Base-by-base conservation (phyloP, 805 yeast genomes). In the Yarrowia sp. region DNA sequence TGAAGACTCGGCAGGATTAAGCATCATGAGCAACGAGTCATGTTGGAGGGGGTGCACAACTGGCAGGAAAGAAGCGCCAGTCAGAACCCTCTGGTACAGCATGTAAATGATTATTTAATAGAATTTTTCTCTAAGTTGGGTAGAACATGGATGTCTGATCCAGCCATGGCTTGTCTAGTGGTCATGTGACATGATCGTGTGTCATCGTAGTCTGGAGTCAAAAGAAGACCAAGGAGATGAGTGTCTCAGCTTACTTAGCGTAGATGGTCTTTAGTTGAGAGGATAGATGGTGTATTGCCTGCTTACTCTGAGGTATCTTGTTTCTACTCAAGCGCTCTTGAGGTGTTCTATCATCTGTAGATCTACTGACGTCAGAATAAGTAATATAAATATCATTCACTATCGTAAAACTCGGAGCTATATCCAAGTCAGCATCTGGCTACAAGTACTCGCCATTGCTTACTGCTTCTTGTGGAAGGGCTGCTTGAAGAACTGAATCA, bases 1-100 rank as follows among this genome's bases (percentile, higher is more conserved):
- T 95, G 80, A 93, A 89, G 82, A 92, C 97, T 69, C 89, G 99
- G 80, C 98, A 94, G 83, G 99, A 95, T 85, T 95, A 84, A 49
- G 53, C 53, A 49, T 49, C 53, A n/a, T 15, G 40, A n/a, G 40
- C 38, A 22, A 22, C 50, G 50, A 46, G 32, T 19, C 50, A 46
- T 46, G 50, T 46, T 22, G 50, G 32, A 15, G 32, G 32, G 11
- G 19, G 50, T 32, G 22, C 11, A n/a, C 3, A 35, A 26, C 32
- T 26, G 32, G 32, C 32, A 5, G 32, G 32, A 26, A 26, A 3
- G 32, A 26, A 26, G 32, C 32, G 32, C 3, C 32, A 26, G 32
- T 26, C 7, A 0, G 32, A 26, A 26, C 32, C 35, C 19, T 46
- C 50, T 19, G 50, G 8, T 14, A 11, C 52, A 14, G 15, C 45